phyloP scores from a whole-genome alignment of 352 stramenopile species.

The Phytophthora pluvialis region DNA sequence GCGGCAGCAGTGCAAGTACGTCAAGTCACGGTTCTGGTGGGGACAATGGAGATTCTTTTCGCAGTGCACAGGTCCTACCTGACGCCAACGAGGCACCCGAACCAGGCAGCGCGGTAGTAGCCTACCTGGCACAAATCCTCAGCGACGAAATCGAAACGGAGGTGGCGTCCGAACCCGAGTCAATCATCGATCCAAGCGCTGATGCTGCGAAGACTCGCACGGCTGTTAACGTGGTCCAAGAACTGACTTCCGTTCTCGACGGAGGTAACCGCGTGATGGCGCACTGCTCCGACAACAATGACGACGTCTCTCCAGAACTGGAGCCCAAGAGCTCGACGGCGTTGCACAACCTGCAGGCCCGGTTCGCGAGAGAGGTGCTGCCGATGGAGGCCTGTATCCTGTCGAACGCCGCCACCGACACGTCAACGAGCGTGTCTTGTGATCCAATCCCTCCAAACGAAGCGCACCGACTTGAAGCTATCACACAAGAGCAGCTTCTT shows the following conservation, averaged over 20 bases:
- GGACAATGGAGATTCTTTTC: constrained; percentile 11
- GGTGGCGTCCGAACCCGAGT: neutral
- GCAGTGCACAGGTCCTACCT: constrained; percentile 13
- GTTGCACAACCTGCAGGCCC: constrained; percentile 21
- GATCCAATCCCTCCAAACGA: constrained; percentile 49
- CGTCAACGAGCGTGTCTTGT: too few relatives aligned
- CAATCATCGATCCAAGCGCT: neutral
- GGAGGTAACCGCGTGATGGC: constrained; percentile 29
- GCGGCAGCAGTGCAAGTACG: constrained; percentile 25
- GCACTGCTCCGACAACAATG: constrained; percentile 14
- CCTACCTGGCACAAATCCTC: constrained; percentile 21
- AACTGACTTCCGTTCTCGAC: constrained; percentile 35
- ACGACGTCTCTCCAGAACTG: neutral
- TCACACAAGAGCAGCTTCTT: constrained; percentile 39
- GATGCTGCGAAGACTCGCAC: constrained; percentile 12
- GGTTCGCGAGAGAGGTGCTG: constrained; percentile 26
- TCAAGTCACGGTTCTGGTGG: constrained; percentile 19
- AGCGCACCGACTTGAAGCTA: constrained; percentile 34
- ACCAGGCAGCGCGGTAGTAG: constrained; percentile 24
- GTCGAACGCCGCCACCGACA: constrained; percentile 30
- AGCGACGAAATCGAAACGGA: constrained; percentile 1
- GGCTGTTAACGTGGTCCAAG: constrained; percentile 53
- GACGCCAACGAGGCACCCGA: constrained; percentile 14
- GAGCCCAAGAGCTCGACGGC: neutral
- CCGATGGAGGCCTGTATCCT: constrained; percentile 38